A percentile compares a stretch with the other conserved stretches of the same genome.
These are phyloP conservation scores for Coemansia sp. DNA, from an alignment of 192 early-diverging fungal genomes.

Conservation along the genomic window DNA sequence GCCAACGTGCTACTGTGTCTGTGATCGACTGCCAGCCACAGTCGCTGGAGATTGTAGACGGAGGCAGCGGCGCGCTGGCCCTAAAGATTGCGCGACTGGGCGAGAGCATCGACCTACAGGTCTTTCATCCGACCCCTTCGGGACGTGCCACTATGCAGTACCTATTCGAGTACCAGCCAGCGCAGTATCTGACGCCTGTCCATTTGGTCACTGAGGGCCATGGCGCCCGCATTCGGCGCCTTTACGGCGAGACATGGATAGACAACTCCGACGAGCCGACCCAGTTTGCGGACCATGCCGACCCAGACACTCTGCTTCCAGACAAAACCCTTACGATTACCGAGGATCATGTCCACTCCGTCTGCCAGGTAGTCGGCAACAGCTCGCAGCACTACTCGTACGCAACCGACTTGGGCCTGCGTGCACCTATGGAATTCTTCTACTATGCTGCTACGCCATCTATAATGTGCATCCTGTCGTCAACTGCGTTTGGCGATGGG, in stretches of 20 bases:
- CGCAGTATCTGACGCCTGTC: conserved; percentile 5
- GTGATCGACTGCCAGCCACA: background rate
- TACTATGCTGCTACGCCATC: conserved; percentile 76
- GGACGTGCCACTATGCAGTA: background rate
- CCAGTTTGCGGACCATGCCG: background rate
- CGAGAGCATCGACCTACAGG: background rate
- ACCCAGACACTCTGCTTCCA: background rate
- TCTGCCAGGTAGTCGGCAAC: conserved; percentile 72
- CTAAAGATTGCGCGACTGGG: background rate
- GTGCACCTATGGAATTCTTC: conserved; percentile 87
- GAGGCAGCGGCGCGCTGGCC: background rate
- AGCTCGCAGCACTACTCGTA: conserved; percentile 55
- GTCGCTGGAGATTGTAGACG: background rate
- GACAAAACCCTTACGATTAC: conserved; percentile 8
- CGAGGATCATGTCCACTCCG: conserved; percentile 82
- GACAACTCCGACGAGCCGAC: background rate
- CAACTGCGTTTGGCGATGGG: conserved; percentile 82
- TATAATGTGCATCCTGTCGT: conserved; percentile 75
- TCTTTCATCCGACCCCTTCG: conserved; percentile 1
- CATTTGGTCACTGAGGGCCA: conserved; percentile 9
- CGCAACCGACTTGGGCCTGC: conserved; percentile 51
- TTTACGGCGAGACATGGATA: conserved; percentile 1
- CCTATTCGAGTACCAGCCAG: conserved; percentile 11
- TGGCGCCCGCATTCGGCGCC: background rate
- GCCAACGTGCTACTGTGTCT: conserved; percentile 44